A percentile compares a stretch with the other conserved stretches of the same genome.
Conservation (phyloP, 306 rosid genomes). For the Dryas octopetala region DNA sequence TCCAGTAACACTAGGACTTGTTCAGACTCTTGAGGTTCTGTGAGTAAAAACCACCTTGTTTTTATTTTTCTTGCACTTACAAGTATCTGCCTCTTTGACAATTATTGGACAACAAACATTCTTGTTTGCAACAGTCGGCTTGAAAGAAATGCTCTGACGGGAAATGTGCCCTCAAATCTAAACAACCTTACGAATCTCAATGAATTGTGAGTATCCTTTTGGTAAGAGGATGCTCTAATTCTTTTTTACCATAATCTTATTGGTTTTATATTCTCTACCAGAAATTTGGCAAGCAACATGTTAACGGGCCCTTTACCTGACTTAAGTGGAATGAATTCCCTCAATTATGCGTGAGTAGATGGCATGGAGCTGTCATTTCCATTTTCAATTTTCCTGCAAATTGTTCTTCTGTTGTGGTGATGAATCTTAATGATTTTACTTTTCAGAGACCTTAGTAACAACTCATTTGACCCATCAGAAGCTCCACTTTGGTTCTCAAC, state of each 20-base stretch:
- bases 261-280: conserved; percentile 31
- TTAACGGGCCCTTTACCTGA: conserved; percentile 74
- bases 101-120: conserved; percentile 8
- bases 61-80: conserved; percentile 1
- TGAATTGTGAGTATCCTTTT: conserved; percentile 63
- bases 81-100: conserved; percentile 10
- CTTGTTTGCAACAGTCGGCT: conserved; percentile 63
- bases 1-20: conserved; percentile 69
- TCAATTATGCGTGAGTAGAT: conserved; percentile 67
- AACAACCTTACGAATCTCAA: conserved; percentile 59
- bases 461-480: conserved; percentile 63
- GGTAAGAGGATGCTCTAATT: background rate
- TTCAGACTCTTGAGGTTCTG: conserved; percentile 82
- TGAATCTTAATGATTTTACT: conserved; percentile 10
- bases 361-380: conserved; percentile 10
- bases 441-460: conserved; percentile 80
- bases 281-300: conserved; percentile 69
- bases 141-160: conserved; percentile 62
- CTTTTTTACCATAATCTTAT: background rate
- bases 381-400: background rate
- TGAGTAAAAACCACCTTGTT: conserved; percentile 47
- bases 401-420: conserved; percentile 21
- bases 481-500: conserved; percentile 77
- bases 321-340: conserved; percentile 57
- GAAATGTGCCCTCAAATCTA: conserved; percentile 70